Evolutionary conservation across 176 grass and related monocot species (phyloP).

Genomic region (Musa schizocarpa): DNA sequence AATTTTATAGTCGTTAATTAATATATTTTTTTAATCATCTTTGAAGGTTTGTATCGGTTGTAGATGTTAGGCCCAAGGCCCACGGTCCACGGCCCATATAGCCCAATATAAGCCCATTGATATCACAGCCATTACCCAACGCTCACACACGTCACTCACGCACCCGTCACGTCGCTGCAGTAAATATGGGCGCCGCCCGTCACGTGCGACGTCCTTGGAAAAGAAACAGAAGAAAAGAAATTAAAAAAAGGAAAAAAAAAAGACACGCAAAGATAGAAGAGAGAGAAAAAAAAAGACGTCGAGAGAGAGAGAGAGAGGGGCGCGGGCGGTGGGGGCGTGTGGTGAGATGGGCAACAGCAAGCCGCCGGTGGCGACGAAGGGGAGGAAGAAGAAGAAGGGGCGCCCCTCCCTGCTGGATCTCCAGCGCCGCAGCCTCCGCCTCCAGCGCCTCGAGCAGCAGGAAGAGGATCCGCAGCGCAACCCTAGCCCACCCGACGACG

Average conservation of each 20-base stretch:
- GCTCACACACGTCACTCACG: no score
- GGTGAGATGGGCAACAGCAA: slow-evolving; percentile 24
- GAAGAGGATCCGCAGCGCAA: slow-evolving; percentile 12
- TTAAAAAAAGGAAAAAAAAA: neutral
- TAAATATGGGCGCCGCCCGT: slow-evolving; percentile 10
- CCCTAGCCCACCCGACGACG: slow-evolving; percentile 6
- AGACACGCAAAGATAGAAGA: no score
- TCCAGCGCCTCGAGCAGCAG: slow-evolving; percentile 28
- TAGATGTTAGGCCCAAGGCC: no score
- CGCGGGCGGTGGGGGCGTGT: neutral
- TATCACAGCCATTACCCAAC: no score
- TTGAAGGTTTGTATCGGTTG: no score
- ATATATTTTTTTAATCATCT: no score
- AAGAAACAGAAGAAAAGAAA: neutral
- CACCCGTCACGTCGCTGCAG: neutral
- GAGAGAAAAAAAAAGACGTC: slow-evolving; percentile 5
- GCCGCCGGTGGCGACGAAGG: slow-evolving; percentile 11
- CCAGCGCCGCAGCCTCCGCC: slow-evolving; percentile 59
- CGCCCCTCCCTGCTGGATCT: slow-evolving; percentile 87
- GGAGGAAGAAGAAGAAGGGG: slow-evolving; percentile 77
- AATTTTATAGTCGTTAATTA: no score
- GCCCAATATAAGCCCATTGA: no score
- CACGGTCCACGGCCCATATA: no score
- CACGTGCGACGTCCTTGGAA: neutral
- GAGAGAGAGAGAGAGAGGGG: neutral